These are phyloP conservation scores for Auxenochlorella protothecoides DNA, from an alignment of 139 green algal species.

Conservation along the genomic window DNA sequence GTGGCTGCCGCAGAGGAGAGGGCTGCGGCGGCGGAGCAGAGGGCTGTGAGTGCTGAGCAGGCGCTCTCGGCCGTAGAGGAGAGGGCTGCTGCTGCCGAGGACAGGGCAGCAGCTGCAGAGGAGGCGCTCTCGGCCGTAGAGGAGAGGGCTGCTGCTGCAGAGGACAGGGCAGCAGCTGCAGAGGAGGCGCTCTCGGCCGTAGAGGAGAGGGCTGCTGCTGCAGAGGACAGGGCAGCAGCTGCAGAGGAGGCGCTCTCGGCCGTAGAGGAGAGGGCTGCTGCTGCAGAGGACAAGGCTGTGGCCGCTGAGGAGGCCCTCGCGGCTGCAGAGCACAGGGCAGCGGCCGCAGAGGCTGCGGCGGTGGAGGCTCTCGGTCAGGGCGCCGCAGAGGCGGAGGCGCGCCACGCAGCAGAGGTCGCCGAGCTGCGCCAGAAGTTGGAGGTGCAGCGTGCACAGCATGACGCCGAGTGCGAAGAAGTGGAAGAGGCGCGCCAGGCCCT, in stretches of 20 bases:
- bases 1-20: not conserved
- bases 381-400: not conserved
- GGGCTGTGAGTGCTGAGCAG: not conserved
- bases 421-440: conserved; percentile 10
- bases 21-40: not conserved
- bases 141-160: not conserved
- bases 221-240: not conserved
- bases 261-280: conserved; percentile 5
- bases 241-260: not conserved
- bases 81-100: not conserved
- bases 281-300: not conserved
- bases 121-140: not conserved
- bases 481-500: too few species aligned
- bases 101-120: not conserved
- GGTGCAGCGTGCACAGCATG: not conserved
- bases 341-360: not conserved
- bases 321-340: conserved; percentile 3
- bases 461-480: too few species aligned
- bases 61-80: not conserved
- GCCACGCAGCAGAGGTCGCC: conserved; percentile 1
- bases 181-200: not conserved
- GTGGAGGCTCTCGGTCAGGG: not conserved
- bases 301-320: not conserved
- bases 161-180: not conserved
- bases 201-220: not conserved